Evolutionary conservation across 1,284 basidiomycete species (phyloP), one percentile per base, ranked within the genome.

Genomic region (Cutaneotrichosporon cavernicola): DNA sequence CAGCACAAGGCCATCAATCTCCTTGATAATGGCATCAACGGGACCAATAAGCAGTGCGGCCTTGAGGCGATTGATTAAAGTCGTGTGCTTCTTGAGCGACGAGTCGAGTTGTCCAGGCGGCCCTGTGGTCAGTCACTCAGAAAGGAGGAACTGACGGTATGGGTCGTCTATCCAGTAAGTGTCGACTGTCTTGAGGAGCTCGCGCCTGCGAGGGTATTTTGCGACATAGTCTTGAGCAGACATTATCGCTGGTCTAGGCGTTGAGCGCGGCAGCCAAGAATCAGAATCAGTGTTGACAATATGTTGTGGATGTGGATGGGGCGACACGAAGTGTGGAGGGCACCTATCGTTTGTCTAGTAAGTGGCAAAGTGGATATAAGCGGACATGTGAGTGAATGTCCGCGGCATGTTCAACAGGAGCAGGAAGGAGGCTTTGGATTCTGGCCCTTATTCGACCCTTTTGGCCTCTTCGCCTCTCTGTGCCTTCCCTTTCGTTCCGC

Each of bases 11-110:
- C 88, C 85, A 65, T 91, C 88, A 67, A 97, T 88, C 74, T 99
- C 97, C 80, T 95, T 96, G 73, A 95, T 82, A 65, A 97, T 87
- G 72, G 90, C 88, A 69, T 93, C 91, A 1, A 77, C 56, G 1
- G 78, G 77, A 18, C 77, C 77, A 26, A 76, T 69, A n/a, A 81
- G 72, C 4, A 81, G 66, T 0, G 73, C 67, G 10, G 76, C 72
- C 59, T 87, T 87, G 73, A 96, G 89, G 43, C 90, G 88, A 80
- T 95, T 97, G 69, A 97, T 91, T 68, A 96, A 85, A 1, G 92
- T 91, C 0, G 92, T 97, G 78, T 98, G 93, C 26, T 91, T 88
- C 81, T 93, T 97, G 64, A 98, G 81, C 43, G 94, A 97, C 3
- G 94, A 92, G 78, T 97, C 94, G 40, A 94, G 84, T 16, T 81